phyloP scores from a whole-genome alignment of 192 early-diverging fungal genomes.

The Mortierella claussenii region DNA sequence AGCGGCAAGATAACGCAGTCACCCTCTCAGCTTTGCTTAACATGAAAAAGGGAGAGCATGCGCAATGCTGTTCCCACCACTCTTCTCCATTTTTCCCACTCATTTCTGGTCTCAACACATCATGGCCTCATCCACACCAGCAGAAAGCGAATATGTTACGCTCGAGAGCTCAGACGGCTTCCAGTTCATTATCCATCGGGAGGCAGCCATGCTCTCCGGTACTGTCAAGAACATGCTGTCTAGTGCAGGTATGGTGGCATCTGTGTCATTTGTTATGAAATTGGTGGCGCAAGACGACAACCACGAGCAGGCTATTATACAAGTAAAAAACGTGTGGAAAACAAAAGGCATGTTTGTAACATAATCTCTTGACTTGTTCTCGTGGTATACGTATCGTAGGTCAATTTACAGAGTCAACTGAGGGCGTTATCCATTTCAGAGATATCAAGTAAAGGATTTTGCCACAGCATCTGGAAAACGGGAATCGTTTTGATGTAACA shows the following conservation, averaged over 20 bases:
- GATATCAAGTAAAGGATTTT: conserved; percentile 96
- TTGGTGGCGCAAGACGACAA: conserved; percentile 30
- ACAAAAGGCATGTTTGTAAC: not conserved
- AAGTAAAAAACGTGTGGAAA: not conserved
- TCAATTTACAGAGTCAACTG: conserved; percentile 91
- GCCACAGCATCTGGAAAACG: too few species aligned
- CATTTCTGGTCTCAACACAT: too few species aligned
- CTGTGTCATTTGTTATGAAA: not conserved
- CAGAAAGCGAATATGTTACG: conserved; percentile 73
- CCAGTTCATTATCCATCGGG: conserved; percentile 86
- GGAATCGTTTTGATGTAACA: not conserved
- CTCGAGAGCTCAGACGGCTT: conserved; percentile 92
- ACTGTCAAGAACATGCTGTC: conserved; percentile 97
- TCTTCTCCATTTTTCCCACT: too few species aligned
- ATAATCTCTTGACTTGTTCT: too few species aligned
- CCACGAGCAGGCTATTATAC: not conserved
- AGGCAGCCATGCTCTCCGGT: conserved; percentile 90
- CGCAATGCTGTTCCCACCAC: too few species aligned
- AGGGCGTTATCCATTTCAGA: conserved; percentile 87
- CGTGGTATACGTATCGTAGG: too few species aligned
- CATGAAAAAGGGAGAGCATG: too few species aligned
- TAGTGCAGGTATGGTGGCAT: conserved; percentile 66
- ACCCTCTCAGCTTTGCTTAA: too few species aligned
- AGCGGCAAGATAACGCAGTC: too few species aligned
- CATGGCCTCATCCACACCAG: not conserved